Evolutionary conservation across 2,329 filamentous ascomycete genomes (phyloP), one percentile per base, ranked within the genome.

Genomic region (Trichoderma breve): DNA sequence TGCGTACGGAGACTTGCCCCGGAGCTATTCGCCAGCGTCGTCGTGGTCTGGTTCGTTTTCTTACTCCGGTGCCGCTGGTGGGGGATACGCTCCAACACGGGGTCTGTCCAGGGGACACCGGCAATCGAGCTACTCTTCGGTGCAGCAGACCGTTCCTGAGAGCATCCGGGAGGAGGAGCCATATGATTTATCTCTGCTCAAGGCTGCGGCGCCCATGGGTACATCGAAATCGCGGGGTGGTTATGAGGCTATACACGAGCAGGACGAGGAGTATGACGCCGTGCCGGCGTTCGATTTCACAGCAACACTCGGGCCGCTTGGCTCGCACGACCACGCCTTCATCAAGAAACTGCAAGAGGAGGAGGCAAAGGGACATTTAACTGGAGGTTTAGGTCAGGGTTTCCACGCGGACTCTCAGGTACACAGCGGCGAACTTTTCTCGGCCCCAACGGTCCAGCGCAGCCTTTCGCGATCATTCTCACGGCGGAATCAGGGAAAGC

Each of bases 341-440:
- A 73, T 86, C 53, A 82, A 78, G 73, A 80, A 80, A 3, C 75
- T 87, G 15, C 86, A 87, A 75, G 81, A 83, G 53, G 84, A 88
- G 73, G 89, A 90, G 76, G 85, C 87, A 2, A 83, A 80, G 8
- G 88, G 88, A 2, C 83, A 81, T 43, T 79, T 91, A 30, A 90
- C 88, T 0, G 87, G 88, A n/a, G 89, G 89, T 0, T 75, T 91
- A 12, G 89, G 89, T 2, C 80, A 81, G 39, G 89, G 89, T 2
- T 86, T 87, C 73, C 82, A 78, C 30, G 83, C 87, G 0, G 82
- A 85, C 30, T 79, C 82, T 3, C 84, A 78, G 2, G 80, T 91
- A 21, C 84, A 79, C 26, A 84, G 86, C 74, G 83, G 83, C 0
- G 85, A 89, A n/a, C 81, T 90, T 34, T 75, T 88, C 18, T 81